Evolutionary conservation across 768 basidiomycete species (phyloP), one percentile per base, ranked within the genome.

Genomic region (Mycena crocata): DNA sequence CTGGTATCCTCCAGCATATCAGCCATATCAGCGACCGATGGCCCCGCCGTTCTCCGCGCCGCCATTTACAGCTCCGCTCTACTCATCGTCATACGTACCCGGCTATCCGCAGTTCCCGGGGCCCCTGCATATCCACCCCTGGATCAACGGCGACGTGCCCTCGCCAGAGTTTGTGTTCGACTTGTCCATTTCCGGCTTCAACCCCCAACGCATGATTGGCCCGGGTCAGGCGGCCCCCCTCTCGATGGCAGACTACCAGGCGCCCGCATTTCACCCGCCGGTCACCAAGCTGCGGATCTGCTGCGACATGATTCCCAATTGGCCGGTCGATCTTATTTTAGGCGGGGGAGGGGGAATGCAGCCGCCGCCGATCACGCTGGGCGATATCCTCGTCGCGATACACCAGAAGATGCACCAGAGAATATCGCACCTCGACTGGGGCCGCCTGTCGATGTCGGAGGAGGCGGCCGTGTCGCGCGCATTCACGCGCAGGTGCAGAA

Each of bases 261-360:
- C 89, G 74, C 78, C 83, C 5, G 90, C 89, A 21, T 89, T 88
- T 12, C 79, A 86, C 69, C 91, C 91, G 0, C 75, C 84, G 0
- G 74, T 87, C 52, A 83, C 82, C 13, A 81, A 78, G 37, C 82
- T 92, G 70, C 82, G 84, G n/a, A 87, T 93, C 71, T 72, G 82
- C 1, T 87, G 85, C 71, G 88, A 91, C 55, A 67, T 72, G 19
- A 80, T 90, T 52, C 86, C 88, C 0, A 71, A 84, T n/a, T 92
- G 90, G 90, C 86, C 88, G 17, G 81, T 91, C 57, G 83, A 86
- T 62, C 74, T 92, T 54, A 78, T 82, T 48, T 82, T 80, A 69
- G 77, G 79, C 14, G 50, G 50, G 26, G 12, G 5, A 21, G 40
- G 40, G 21, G 48, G 50, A 74, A 68, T 62, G 75, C 51, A 56